Evolutionary conservation across 306 rosid species (phyloP).

Genomic region (Castanea mollissima): DNA sequence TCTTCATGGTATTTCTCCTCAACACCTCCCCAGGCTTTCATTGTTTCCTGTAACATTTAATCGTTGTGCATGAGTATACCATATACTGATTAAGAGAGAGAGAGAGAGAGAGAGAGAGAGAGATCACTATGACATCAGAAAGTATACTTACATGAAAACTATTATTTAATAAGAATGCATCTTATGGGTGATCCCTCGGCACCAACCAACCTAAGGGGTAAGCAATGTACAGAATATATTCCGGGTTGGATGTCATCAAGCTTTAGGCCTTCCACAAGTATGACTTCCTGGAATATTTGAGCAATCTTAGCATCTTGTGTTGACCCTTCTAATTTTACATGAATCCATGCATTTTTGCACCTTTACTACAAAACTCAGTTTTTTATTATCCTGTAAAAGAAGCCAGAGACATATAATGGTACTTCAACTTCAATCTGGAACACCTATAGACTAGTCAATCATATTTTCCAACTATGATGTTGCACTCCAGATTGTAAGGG

Average conservation of each 20-base stretch:
- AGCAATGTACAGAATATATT: conserved; percentile 70
- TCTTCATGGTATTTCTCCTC: not conserved
- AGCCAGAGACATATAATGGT: not conserved
- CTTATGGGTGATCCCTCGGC: conserved; percentile 89
- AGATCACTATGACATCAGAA: not conserved
- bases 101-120: too few species aligned
- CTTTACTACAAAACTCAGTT: not conserved
- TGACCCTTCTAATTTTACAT: conserved; percentile 12
- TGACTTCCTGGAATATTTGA: conserved; percentile 58
- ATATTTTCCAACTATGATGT: not conserved
- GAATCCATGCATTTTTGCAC: not conserved
- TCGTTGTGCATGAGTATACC: too few species aligned
- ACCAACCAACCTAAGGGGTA: conserved; percentile 83
- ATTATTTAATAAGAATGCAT: conserved; percentile 73
- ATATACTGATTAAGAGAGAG: too few species aligned
- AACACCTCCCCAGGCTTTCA: not conserved
- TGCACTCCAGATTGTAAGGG: not conserved
- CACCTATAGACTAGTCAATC: not conserved
- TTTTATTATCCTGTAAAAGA: not conserved
- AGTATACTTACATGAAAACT: conserved; percentile 1
- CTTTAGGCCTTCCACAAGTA: conserved; percentile 83
- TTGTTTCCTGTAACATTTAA: conserved; percentile 11
- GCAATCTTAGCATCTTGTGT: conserved; percentile 19
- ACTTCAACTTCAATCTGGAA: not conserved
- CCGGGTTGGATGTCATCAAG: conserved; percentile 75